phyloP scores from a whole-genome alignment of 2,329 filamentous ascomycete species.

The Alternaria metachromatica region DNA sequence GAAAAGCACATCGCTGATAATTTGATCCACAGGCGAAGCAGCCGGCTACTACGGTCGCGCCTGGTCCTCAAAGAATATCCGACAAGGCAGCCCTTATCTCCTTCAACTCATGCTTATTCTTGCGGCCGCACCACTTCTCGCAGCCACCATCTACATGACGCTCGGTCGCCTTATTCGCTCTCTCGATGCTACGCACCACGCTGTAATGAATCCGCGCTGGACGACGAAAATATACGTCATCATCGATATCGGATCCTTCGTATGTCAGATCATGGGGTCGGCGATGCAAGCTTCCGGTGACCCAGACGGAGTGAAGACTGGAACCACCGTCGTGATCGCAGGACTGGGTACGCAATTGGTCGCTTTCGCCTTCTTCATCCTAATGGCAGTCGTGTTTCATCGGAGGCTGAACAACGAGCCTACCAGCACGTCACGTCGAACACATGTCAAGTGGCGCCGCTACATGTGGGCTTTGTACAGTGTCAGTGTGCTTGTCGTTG shows the following conservation, averaged over 20 bases:
- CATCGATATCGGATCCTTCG: constrained; percentile 29
- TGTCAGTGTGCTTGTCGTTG: constrained; percentile 21
- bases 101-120: constrained; percentile 55
- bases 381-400: constrained; percentile 18
- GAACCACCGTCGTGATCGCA: constrained; percentile 16
- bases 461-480: constrained; percentile 14
- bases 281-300: constrained; percentile 24
- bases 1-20: background rate
- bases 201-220: constrained; percentile 48
- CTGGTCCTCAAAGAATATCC: constrained; percentile 19
- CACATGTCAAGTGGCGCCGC: constrained; percentile 15
- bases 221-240: constrained; percentile 27
- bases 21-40: constrained; percentile 19
- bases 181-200: constrained; percentile 47
- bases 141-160: constrained; percentile 59
- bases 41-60: constrained; percentile 25
- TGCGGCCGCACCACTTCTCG: constrained; percentile 56
- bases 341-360: constrained; percentile 23
- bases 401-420: constrained; percentile 12
- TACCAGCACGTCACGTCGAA: background rate
- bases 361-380: constrained; percentile 20
- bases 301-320: constrained; percentile 5
- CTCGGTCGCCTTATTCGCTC: constrained; percentile 53
- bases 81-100: constrained; percentile 43
- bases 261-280: constrained; percentile 26